These are phyloP conservation scores for Megacollybia marginata DNA, from an alignment of 768 basidiomycete genomes.

Conservation along the genomic window DNA sequence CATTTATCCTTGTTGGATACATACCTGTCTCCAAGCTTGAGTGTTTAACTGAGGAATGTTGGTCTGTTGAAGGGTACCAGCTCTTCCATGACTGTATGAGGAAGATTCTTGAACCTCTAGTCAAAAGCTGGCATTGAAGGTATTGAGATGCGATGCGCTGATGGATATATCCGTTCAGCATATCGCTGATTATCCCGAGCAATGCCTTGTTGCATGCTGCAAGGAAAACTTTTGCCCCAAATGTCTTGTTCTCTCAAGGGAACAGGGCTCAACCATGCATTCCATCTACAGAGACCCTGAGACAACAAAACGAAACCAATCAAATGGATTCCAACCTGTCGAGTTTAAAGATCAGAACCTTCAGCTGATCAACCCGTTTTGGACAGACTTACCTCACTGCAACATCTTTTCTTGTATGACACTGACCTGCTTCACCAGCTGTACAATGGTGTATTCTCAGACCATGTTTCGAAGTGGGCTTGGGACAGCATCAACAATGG, in stretches of 20 bases:
- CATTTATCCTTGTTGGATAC: slow-evolving; percentile 18
- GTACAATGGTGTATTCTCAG: no score
- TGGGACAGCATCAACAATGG: slow-evolving; percentile 9
- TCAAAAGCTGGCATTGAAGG: slow-evolving; percentile 15
- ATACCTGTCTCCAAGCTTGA: slow-evolving; percentile 20
- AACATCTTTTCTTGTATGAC: slow-evolving; percentile 32
- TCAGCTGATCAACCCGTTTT: no score
- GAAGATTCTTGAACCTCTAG: slow-evolving; percentile 17
- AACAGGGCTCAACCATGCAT: slow-evolving; percentile 6
- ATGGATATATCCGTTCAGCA: slow-evolving; percentile 22
- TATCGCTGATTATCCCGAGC: slow-evolving; percentile 21
- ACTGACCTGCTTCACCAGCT: slow-evolving; percentile 40
- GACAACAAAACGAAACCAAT: background rate
- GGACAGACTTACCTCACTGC: slow-evolving; percentile 28
- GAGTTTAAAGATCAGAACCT: background rate
- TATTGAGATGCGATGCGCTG: slow-evolving; percentile 18
- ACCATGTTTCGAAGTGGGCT: no score
- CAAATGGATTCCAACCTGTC: background rate
- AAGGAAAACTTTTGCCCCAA: slow-evolving; percentile 11
- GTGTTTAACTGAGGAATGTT: slow-evolving; percentile 4
- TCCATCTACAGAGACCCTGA: background rate
- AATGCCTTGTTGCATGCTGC: slow-evolving; percentile 14
- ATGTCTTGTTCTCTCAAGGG: slow-evolving; percentile 6
- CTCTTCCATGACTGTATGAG: no score
- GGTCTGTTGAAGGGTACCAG: slow-evolving; percentile 8